Conservation (phyloP, 2,329 filamentous ascomycete species). For the Stagonosporopsis chrysanthemi region DNA sequence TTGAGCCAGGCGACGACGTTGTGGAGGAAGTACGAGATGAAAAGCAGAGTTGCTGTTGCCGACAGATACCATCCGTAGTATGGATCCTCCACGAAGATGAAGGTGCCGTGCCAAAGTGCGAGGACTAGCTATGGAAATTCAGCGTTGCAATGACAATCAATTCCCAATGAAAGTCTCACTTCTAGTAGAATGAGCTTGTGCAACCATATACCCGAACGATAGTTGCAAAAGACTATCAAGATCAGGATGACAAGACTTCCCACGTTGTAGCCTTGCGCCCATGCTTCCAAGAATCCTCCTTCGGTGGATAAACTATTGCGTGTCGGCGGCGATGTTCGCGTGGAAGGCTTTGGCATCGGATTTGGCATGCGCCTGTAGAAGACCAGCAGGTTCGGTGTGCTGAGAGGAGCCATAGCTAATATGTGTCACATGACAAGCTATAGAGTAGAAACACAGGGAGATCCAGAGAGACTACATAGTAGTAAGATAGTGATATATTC, state of each 20-base stretch:
- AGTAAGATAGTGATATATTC: not conserved
- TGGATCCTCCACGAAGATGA: slow-evolving; percentile 45
- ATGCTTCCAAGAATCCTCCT: slow-evolving; percentile 44
- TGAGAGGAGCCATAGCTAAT: slow-evolving; percentile 37
- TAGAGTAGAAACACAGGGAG: not conserved
- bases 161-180: slow-evolving; percentile 15
- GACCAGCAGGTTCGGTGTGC: slow-evolving; percentile 9
- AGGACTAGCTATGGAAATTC: slow-evolving; percentile 38
- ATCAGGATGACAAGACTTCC: slow-evolving; percentile 45
- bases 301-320: slow-evolving; percentile 35
- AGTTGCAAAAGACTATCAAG: slow-evolving; percentile 49
- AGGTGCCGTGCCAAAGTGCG: slow-evolving; percentile 48
- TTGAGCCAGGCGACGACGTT: slow-evolving; percentile 48
- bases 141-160: not conserved
- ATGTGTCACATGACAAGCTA: slow-evolving; percentile 9
- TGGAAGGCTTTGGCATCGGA: slow-evolving; percentile 28
- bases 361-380: slow-evolving; percentile 31
- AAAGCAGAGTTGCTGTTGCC: slow-evolving; percentile 44
- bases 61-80: slow-evolving; percentile 47
- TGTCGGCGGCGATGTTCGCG: slow-evolving; percentile 38
- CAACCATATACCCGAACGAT: slow-evolving; percentile 42
- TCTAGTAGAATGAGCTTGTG: slow-evolving; percentile 49
- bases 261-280: slow-evolving; percentile 49
- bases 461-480: not conserved
- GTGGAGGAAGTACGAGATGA: slow-evolving; percentile 48